Percentiles rank a stretch among this genome's conserved stretches.
Conservation (phyloP, 108 stramenopile genomes). For the Pseudonitzschia pungens region DNA sequence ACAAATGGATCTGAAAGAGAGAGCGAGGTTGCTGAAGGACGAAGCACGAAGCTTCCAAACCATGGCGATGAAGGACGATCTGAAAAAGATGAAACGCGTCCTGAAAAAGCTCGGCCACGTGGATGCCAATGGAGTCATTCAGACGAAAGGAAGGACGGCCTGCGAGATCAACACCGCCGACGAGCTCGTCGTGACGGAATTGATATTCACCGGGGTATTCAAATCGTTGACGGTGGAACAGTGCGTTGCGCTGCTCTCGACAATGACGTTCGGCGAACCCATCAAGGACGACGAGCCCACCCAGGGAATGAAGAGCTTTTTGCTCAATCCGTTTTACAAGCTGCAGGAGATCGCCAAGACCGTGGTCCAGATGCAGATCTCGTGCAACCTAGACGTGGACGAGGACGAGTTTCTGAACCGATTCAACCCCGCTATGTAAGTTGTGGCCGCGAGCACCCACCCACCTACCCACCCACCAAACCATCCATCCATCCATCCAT, state of each 20-base stretch:
- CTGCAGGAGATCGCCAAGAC: constrained; percentile 80
- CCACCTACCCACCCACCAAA: constrained; percentile 5
- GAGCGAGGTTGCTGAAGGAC: constrained; percentile 62
- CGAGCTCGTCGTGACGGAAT: constrained; percentile 95
- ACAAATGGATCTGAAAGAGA: constrained; percentile 65
- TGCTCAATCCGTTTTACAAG: constrained; percentile 77
- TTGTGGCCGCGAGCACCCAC: not conserved
- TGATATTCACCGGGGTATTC: constrained; percentile 96
- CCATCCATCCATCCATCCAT: not conserved
- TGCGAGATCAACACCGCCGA: constrained; percentile 98
- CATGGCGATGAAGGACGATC: constrained; percentile 94
- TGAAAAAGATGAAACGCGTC: constrained; percentile 94
- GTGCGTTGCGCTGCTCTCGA: constrained; percentile 88
- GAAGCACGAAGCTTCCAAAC: constrained; percentile 81
- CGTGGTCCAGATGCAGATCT: constrained; percentile 83
- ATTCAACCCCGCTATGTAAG: constrained; percentile 92
- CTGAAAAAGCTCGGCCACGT: constrained; percentile 94
- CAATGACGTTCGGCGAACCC: constrained; percentile 89
- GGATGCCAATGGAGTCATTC: constrained; percentile 90
- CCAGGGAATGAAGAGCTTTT: constrained; percentile 68
- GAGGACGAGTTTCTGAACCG: constrained; percentile 86
- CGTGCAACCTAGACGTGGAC: constrained; percentile 89
- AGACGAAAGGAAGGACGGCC: constrained; percentile 97
- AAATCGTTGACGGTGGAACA: constrained; percentile 93
- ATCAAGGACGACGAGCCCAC: constrained; percentile 76